Conservation (phyloP, 495 filamentous ascomycete species). For the Penicillium atrosanguineum region DNA sequence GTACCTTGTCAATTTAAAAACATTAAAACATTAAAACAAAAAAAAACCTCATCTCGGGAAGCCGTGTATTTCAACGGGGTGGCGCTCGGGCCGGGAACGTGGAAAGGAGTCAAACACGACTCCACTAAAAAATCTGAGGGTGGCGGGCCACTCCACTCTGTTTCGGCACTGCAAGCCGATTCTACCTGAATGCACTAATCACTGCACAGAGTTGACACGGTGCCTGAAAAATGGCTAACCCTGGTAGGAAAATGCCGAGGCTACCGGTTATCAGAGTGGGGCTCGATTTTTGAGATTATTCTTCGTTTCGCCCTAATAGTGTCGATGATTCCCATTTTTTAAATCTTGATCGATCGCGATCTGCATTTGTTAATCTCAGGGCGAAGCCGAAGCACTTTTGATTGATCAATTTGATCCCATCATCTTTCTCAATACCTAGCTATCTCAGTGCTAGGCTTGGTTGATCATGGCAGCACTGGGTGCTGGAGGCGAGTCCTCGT, state of each 20-base stretch:
- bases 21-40: neutral
- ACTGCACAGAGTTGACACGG: neutral
- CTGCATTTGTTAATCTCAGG: neutral
- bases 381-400: neutral
- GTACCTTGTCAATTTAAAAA: neutral
- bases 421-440: neutral
- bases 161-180: slow-evolving; percentile 11
- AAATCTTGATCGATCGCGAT: slow-evolving; percentile 2
- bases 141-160: slow-evolving; percentile 1
- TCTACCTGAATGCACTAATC: neutral
- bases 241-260: slow-evolving; percentile 13
- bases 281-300: slow-evolving; percentile 1
- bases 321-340: neutral
- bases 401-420: neutral
- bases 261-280: slow-evolving; percentile 17
- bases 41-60: neutral
- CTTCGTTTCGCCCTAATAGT: slow-evolving; percentile 5
- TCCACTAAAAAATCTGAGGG: slow-evolving; percentile 13
- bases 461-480: slow-evolving; percentile 7
- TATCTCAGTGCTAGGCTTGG: neutral
- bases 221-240: neutral
- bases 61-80: slow-evolving; percentile 1
- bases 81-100: slow-evolving; percentile 1
- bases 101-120: neutral
- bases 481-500: slow-evolving; percentile 17